Evolutionary conservation across 2,329 filamentous ascomycete species (phyloP), one percentile per base, ranked within the genome.

Genomic region (Scedosporium apiospermum): DNA sequence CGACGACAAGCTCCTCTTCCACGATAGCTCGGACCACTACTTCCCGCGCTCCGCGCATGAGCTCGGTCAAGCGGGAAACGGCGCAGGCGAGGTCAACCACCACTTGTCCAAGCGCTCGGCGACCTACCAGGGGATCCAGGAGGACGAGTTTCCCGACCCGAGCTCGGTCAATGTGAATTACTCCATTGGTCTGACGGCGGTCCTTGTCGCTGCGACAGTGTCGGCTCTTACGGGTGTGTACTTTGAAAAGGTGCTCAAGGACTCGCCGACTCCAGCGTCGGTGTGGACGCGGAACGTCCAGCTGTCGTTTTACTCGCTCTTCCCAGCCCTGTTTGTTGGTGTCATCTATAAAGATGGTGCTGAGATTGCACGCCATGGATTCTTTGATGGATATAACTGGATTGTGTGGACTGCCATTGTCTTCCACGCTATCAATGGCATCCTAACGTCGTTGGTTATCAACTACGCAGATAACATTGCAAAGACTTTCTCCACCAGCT

Each of bases 221-320:
- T 96, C 93, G 1, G 92, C 92, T 2, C 77, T 96, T 58, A 93
- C 91, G 0, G 90, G 92, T 0, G 91, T 93, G 1, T 91, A 90
- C 69, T 93, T 93, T 67, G 90, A 98, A 73, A 97, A 96, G 75
- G 87, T 97, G 3, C 80, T 98, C 62, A 96, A 96, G 73, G 89
- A 96, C 67, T 89, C 89, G n/a, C 82, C 84, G 0, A 82, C 82
- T 1, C 82, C 86, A 58, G 88, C 88, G 5, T 93, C 91, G 0
- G 81, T 98, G 14, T 99, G 95, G 95, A 88, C 95, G 53, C 88
- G 95, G 65, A 99, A 98, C 72, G 89, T 97, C 57, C 95, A 99
- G 74, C 79, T 99, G 26, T 93, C 92, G 0, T 90, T 97, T 71
- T 99, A 96, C 77, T 96, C 93, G 1, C 80, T 98, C 1, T 93